Evolutionary conservation across 352 stramenopile genomes (phyloP), one percentile per base, ranked within the genome.

Genomic region (Globisporangium iwayamae): DNA sequence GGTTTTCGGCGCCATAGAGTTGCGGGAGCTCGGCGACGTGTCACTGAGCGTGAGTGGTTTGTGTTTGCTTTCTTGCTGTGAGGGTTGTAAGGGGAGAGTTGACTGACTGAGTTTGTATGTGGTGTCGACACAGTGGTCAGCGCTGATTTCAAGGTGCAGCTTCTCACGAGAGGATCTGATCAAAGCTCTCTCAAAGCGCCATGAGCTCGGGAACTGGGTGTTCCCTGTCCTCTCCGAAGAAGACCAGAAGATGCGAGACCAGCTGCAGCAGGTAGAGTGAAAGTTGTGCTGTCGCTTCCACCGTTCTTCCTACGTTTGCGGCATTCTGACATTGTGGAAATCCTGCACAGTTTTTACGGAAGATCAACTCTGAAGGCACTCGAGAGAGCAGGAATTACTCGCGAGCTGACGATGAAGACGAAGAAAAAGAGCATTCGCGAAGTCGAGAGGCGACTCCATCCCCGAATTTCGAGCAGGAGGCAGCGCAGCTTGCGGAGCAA

Each of bases 191-290:
- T 57, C 65, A 7, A 74, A 76, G 34, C 77, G 81, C 2, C 79
- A 85, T n/a, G 81, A 90, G 47, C 70, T 87, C 36, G 76, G 76
- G 11, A 55, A 79, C 9, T 90, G 81, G 79, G 47, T 43, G 28
- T 87, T 81, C 32, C 79, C 81, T 2, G 56, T 63, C 3, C 67
- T 89, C 2, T 82, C 79, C 4, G 74, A 88, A 14, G 38, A 70
- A 0, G 74, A 88, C 34, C 11, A 72, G 18, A 74, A 76, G 62
- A 61, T 59, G 3, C 63, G 68, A 0, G 52, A 58, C 20, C 70
- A 65, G 50, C 68, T 89, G 18, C 70, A 76, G 47, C 57, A 83
- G 69, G 81, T 79, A 47, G 11, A 47, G 3, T 14, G n/a, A 3
- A n/a, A 14, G 14, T n/a, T 0, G 5, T 22, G 16, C 39, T 52